Evolutionary conservation across 2,329 filamentous ascomycete species (phyloP), one percentile per base, ranked within the genome.

Genomic region (Fusarium verticillioides): DNA sequence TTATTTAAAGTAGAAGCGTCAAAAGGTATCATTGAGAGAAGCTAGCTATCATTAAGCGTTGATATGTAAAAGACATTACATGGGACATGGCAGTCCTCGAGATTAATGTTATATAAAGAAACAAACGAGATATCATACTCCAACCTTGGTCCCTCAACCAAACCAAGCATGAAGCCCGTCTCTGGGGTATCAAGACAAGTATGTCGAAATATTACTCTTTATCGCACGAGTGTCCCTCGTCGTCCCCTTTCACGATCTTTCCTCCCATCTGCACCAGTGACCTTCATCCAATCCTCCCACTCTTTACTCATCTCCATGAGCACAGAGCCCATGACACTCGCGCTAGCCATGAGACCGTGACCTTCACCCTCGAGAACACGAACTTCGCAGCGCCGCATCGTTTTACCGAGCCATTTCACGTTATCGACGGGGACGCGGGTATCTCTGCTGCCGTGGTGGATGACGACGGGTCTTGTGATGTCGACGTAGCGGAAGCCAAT

Each of bases 401-500:
- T 93, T 82, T 95, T 95, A 66, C 95, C 95, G 12, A 99, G 87
- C 96, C 96, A 99, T 74, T 92, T 89, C 28, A 98, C 94, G 78
- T 99, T 99, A 64, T 97, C 96, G 19, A 97, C 93, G 0, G 96
- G 96, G 3, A 99, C 96, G 30, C 96, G 90, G 11, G 93, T 95
- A 79, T 99, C 96, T 76, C 93, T 91, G 78, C 91, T 94, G 42
- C 96, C 96, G 80, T 99, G 96, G 78, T 98, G 96, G 73, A 99
- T 97, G 30, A 98, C 92, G 1, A 98, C 93, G 0, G 94, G 90
- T 13, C 95, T 90, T 10, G 93, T 97, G 74, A 99, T 97, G 80
- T 99, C 96, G 23, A 97, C 96, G 79, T 99, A 99, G 56, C 95
- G 91, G 84, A 99, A 99, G 0, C 96, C 96, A 77, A 99, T 97